Evolutionary conservation across 129 eudicot species (phyloP).

Genomic region (Tagetes erecta): DNA sequence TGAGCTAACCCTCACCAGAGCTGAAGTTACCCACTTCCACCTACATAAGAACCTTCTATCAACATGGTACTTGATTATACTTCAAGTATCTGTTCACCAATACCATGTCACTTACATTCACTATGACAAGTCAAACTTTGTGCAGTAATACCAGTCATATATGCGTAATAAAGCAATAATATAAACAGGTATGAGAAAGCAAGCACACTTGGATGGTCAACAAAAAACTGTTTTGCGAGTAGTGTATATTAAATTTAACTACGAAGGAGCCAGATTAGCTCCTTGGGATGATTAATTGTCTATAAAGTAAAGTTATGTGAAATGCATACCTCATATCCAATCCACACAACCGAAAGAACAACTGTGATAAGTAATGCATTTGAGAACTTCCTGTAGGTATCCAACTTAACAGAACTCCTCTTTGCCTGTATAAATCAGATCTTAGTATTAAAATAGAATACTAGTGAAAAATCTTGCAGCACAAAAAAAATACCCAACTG

Average conservation of each 20-base stretch:
- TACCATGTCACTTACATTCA: background rate
- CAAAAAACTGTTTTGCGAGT: background rate
- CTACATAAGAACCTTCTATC: conserved; percentile 14
- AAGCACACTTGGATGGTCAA: background rate
- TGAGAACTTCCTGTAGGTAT: conserved; percentile 91
- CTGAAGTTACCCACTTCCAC: conserved; percentile 15
- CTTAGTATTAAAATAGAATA: conserved; percentile 30
- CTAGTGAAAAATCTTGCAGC: background rate
- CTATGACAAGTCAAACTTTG: conserved; percentile 15
- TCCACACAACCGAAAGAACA: conserved; percentile 88
- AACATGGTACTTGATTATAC: background rate
- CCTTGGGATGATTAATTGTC: conserved; percentile 9
- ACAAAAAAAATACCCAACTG: conserved; percentile 7
- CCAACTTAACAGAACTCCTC: conserved; percentile 91
- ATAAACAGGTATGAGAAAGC: conserved; percentile 16
- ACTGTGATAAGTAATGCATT: conserved; percentile 84
- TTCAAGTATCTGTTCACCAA: conserved; percentile 10
- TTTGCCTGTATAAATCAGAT: conserved; percentile 60
- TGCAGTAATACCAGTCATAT: background rate
- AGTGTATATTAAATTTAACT: conserved; percentile 7
- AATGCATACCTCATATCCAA: conserved; percentile 79
- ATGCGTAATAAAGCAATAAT: conserved; percentile 5
- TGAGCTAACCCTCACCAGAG: conserved; percentile 17
- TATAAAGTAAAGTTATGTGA: conserved; percentile 16
- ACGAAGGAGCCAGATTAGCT: conserved; percentile 10